Evolutionary conservation across 2,329 filamentous ascomycete species (phyloP), one percentile per base, ranked within the genome.

Genomic region (Capronia epimyces): DNA sequence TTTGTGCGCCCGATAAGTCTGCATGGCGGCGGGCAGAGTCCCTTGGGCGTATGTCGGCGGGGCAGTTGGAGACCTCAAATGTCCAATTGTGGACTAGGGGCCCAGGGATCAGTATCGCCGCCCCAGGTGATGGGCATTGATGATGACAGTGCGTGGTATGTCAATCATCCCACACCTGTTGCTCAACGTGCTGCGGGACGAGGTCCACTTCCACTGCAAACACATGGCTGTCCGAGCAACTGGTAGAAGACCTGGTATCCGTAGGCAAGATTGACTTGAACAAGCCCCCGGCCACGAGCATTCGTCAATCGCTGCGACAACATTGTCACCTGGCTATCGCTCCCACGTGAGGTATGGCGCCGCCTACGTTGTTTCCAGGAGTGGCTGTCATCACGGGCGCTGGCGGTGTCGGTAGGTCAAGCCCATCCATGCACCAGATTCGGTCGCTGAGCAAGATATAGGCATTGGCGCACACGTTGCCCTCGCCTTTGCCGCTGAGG

Each of bases 401-500:
- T 8, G 74, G 70, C 3, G 73, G 73, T 9, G 74, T 71, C 55
- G 72, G 72, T 75, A 41, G 12, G 45, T 20, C 12, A 13, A 29
- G 10, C 34, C 15, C 1, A 12, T 12, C 15, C 9, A 20, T 20
- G 15, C 3, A n/a, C 9, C 20, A n/a, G n/a, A 27, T 9, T 41
- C 13, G 21, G 21, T 32, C 6, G 29, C 29, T 32, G 13, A 32
- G 3, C 7, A 32, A 9, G 29, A 32, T 24, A n/a, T 31, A 79
- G 78, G 79, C 25, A 82, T 81, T 53, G 79, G 78, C 2, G 74
- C 73, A 2, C 77, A 77, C 1, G 72, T 78, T 1, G 74, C 74
- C 8, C 72, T 65, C 50, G 75, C 70, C 0, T 79, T 82, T 59
- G 76, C 70, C 1, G 64, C 62, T 1, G 71, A 72, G 0, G 77